Percentiles rank a stretch among this genome's conserved stretches.
phyloP scores from a whole-genome alignment of 208 protist species.

The Acanthamoeba lenticulata region DNA sequence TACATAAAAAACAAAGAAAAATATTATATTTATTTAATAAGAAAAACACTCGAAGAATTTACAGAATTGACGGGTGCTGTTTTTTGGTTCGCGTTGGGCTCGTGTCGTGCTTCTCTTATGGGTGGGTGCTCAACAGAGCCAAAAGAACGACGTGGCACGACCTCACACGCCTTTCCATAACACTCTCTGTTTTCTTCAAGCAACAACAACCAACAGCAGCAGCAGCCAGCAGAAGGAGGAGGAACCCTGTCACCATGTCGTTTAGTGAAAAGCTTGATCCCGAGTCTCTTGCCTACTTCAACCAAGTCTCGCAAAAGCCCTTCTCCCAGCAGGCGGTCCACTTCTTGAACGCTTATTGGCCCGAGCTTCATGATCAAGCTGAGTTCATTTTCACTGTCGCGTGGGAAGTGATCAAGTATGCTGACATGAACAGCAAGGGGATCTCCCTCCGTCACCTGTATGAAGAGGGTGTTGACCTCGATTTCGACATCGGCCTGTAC shows the following conservation, averaged over 20 bases:
- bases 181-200: no score
- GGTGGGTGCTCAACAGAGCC: no score
- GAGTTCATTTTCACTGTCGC: slow-evolving; percentile 79
- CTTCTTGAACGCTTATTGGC: slow-evolving; percentile 82
- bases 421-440: slow-evolving; percentile 82
- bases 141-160: no score
- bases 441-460: slow-evolving; percentile 77
- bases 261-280: slow-evolving; percentile 78
- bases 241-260: background rate
- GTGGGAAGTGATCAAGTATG: slow-evolving; percentile 79
- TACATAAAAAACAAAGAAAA: background rate
- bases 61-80: background rate
- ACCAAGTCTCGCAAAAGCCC: slow-evolving; percentile 48
- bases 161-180: no score
- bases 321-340: slow-evolving; percentile 81
- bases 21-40: background rate
- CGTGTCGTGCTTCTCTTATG: no score
- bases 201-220: no score
- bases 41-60: background rate
- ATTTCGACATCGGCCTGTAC: slow-evolving; percentile 82
- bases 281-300: slow-evolving; percentile 77
- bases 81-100: no score
- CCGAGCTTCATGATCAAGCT: slow-evolving; percentile 70
- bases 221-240: no score
- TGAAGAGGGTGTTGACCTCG: slow-evolving; percentile 79